Evolutionary conservation across 2,329 filamentous ascomycete genomes (phyloP), one percentile per base, ranked within the genome.

Genomic region (Fusarium tricinctum): DNA sequence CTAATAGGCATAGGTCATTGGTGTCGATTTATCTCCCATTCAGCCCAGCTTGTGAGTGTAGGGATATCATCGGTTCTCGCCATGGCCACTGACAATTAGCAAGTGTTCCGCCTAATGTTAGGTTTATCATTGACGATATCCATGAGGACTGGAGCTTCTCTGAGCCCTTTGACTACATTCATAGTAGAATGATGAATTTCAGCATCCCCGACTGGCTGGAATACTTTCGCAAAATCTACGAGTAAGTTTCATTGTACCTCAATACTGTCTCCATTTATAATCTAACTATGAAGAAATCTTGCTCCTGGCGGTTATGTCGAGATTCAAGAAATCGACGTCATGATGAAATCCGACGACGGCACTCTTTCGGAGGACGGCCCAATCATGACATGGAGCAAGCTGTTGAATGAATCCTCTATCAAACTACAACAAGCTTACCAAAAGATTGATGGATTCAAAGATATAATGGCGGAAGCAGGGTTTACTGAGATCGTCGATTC

Each of bases 181-280:
- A 58, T 17, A 58, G 48, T 32, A 44, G 55, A 6, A 58, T 58
- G 55, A 58, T 58, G 55, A 43, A 39, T 1, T 52, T 52, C 2
- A 53, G 48, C 7, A 46, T 54, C 13, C 35, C 20, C 1, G 20
- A 52, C 6, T 58, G 48, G 48, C 26, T n/a, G 1, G 35, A 9
- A 5, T 51, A 51, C 38, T 12, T 23, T 5, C 15, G 8, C n/a
- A 52, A 53, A 9, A 58, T 53, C 6, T 58, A 46, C 17, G 1
- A 47, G 48, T 53, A 53, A 13, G 47, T 13, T 10, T 6, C 9
- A 26, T 26, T 8, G 8, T 26, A 10, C 26, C 26, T 26, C 26
- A 8, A 26, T 26, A 26, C 3, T 10, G 26, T 26, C 26, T 26
- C 26, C 9, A 26, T 10, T 26, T 26, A 3, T 26, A 10, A 3